Base-by-base conservation (phyloP, 2,329 filamentous ascomycete species). In the Hymenoscyphus scutula region DNA sequence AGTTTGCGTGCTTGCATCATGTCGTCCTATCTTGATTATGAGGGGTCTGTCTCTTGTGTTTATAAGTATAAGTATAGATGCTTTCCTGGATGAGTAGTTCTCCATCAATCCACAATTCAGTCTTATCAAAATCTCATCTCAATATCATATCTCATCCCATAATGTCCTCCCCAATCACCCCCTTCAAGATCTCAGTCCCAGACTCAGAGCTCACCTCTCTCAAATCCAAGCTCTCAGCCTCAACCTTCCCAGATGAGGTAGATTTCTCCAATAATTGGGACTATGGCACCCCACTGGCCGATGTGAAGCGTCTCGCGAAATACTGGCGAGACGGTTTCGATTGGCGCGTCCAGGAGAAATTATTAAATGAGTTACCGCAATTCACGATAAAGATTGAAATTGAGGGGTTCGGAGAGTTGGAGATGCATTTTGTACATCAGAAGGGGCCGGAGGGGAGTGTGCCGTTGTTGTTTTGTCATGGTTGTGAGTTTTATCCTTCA, bases 391-490 rank as follows among this genome's bases (percentile, higher is more conserved):
- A 73, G 0, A 75, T 90, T 5, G 63, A 75, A 0, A 79, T 88
- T 0, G 79, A 86, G 5, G 83, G 81, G 0, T 89, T 88, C 64
- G 85, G 79, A 0, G 77, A 80, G 0, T 69, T 89, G 34, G 78
- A 85, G 27, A 78, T 91, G 1, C 88, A 91, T 72, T 88, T 88
- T 68, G 71, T 90, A 5, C 84, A 89, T 70, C 79, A 87, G 67
- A 78, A 74, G 59, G 85, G 82, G 67, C 70, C 74, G 1, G 67
- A 79, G 1, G 77, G 78, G 23, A 85, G 85, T 1, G 83, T 91
- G 51, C 88, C 89, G 0, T 71, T 91, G 32, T 72, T 91, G 0
- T 90, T 91, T 71, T 78, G 80, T n/a, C 88, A 90, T 71, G 87
- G 87, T 10, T 63, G 62, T 63, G 48, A 58, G 62, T 61, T n/a